These are phyloP conservation scores for Polytrichum commune DNA, from an alignment of 225 moss, liverwort and hornwort genomes.

Conservation along the genomic window DNA sequence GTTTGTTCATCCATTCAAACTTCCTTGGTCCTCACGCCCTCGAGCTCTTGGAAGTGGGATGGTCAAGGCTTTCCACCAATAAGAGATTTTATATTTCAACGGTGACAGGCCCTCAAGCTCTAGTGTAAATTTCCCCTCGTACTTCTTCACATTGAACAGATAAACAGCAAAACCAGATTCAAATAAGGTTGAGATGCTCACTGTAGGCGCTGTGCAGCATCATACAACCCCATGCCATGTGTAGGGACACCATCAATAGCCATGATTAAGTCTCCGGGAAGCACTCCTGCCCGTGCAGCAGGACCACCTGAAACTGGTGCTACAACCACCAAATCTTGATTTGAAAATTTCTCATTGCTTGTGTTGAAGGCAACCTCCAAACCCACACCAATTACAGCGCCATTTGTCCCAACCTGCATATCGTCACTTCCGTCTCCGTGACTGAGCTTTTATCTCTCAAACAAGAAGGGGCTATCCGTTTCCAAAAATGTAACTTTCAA, in stretches of 20 bases:
- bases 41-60: no score
- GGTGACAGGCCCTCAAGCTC: no score
- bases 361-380: slow-evolving; percentile 95
- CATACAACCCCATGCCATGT: slow-evolving; percentile 96
- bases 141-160: no score
- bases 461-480: neutral
- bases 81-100: no score
- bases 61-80: no score
- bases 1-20: no score
- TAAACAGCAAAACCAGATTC: neutral
- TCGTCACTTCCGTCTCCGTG: no score
- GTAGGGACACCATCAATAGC: slow-evolving; percentile 95
- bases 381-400: slow-evolving; percentile 96
- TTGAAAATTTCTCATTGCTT: slow-evolving; percentile 63
- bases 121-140: no score
- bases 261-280: slow-evolving; percentile 85
- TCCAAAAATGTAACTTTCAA: no score
- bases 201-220: slow-evolving; percentile 95
- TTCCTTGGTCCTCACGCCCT: no score
- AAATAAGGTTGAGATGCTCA: slow-evolving; percentile 31
- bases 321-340: slow-evolving; percentile 90
- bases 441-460: no score
- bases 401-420: slow-evolving; percentile 97
- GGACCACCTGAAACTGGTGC: slow-evolving; percentile 91
- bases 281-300: slow-evolving; percentile 93